Evolutionary conservation across 495 filamentous ascomycete genomes (phyloP).

Genomic region (Aspergillus sclerotioniger): DNA sequence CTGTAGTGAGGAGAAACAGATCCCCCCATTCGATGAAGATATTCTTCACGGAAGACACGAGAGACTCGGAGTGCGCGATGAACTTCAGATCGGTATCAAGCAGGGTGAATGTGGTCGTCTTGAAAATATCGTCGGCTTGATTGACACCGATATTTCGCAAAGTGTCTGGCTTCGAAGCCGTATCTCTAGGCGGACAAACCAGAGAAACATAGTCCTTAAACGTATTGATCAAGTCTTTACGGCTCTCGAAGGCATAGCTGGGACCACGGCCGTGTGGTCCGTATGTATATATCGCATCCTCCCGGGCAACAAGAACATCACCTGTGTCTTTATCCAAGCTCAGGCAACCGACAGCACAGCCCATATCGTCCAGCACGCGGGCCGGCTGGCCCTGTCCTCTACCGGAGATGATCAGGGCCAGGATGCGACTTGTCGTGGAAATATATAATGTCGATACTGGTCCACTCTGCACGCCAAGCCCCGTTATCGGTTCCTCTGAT

Average conservation of each 20-base stretch:
- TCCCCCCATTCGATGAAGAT: slow-evolving; percentile 90
- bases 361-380: slow-evolving; percentile 79
- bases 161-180: slow-evolving; percentile 48
- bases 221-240: slow-evolving; percentile 76
- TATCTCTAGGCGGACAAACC: slow-evolving; percentile 77
- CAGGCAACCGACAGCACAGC: slow-evolving; percentile 92
- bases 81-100: slow-evolving; percentile 89
- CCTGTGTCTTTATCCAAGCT: slow-evolving; percentile 73
- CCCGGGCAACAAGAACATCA: slow-evolving; percentile 84
- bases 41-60: slow-evolving; percentile 72
- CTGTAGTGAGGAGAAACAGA: slow-evolving; percentile 79
- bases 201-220: slow-evolving; percentile 86
- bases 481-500: slow-evolving; percentile 93
- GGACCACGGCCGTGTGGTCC: slow-evolving; percentile 79
- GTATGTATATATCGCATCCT: slow-evolving; percentile 95
- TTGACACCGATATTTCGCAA: slow-evolving; percentile 64
- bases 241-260: slow-evolving; percentile 84
- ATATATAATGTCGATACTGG: slow-evolving; percentile 81
- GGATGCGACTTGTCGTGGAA: slow-evolving; percentile 83
- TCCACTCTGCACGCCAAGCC: slow-evolving; percentile 58
- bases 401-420: slow-evolving; percentile 81
- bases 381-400: slow-evolving; percentile 87
- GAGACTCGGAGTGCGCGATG: slow-evolving; percentile 82
- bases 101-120: slow-evolving; percentile 79
- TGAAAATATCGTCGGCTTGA: slow-evolving; percentile 72